phyloP scores from a whole-genome alignment of 805 yeast species.

The Metschnikowia bowlesiae region DNA sequence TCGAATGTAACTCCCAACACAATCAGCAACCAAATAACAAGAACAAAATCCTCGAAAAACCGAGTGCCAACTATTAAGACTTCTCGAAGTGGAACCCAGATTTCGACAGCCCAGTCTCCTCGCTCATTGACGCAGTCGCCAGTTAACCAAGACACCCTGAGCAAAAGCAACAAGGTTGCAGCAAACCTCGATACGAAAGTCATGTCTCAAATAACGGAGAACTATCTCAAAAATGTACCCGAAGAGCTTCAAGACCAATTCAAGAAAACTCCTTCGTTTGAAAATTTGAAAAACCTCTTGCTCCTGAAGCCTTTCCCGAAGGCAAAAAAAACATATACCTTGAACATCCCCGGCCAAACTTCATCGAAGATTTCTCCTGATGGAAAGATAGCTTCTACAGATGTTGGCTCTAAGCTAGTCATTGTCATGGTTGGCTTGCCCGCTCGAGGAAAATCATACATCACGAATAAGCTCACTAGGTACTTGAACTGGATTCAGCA shows the following conservation, averaged over 20 bases:
- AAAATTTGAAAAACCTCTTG: constrained; percentile 32
- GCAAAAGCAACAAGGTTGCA: background rate
- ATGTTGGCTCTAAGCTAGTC: constrained; percentile 69
- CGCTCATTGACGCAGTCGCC: background rate
- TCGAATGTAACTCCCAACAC: constrained; percentile 1
- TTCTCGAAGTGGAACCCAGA: background rate
- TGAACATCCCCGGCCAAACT: constrained; percentile 91
- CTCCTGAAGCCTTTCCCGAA: constrained; percentile 36
- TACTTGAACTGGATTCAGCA: constrained; percentile 94
- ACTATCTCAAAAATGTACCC: constrained; percentile 32
- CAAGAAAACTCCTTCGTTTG: constrained; percentile 39
- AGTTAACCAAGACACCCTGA: background rate
- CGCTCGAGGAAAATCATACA: constrained; percentile 91
- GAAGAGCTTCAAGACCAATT: constrained; percentile 31
- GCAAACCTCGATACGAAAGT: constrained; percentile 14
- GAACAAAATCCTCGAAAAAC: constrained; percentile 1
- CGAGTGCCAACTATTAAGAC: constrained; percentile 1
- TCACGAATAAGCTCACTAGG: constrained; percentile 85
- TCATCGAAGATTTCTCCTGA: constrained; percentile 75
- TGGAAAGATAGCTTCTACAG: constrained; percentile 57
- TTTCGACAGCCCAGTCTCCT: background rate
- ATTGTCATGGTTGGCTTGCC: constrained; percentile 97
- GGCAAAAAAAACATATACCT: constrained; percentile 67
- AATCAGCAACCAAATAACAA: background rate
- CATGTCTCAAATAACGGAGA: constrained; percentile 23